Conservation (phyloP, 495 filamentous ascomycete genomes). For the Penicillium pancosmium region DNA sequence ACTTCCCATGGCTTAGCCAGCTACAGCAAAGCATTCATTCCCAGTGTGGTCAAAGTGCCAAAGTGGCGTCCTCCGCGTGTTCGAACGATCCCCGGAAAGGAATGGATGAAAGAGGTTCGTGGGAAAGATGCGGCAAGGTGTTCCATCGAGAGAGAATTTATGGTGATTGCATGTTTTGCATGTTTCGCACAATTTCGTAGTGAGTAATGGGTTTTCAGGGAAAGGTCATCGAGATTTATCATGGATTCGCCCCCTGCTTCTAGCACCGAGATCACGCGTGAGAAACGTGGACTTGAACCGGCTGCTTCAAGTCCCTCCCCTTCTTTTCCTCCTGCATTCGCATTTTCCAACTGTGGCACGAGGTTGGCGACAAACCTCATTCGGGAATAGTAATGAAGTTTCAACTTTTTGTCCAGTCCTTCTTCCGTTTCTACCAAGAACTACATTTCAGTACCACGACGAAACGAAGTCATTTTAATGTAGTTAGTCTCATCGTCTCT, state of each 20-base stretch:
- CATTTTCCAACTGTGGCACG: background rate
- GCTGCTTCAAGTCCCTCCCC: background rate
- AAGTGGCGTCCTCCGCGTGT: background rate
- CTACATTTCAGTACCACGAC: background rate
- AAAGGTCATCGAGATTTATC: background rate
- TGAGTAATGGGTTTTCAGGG: background rate
- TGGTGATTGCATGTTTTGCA: background rate
- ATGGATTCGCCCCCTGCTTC: background rate
- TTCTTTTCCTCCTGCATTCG: background rate
- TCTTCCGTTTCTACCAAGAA: background rate
- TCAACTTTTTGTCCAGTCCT: background rate
- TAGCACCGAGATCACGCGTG: background rate
- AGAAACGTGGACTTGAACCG: background rate
- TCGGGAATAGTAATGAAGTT: background rate
- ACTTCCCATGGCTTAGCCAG: background rate
- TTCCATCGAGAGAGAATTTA: background rate
- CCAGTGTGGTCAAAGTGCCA: background rate
- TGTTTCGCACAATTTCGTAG: background rate
- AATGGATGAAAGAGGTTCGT: background rate
- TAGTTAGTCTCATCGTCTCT: background rate
- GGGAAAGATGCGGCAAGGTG: background rate
- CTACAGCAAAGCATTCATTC: background rate
- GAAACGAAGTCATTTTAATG: too few species aligned
- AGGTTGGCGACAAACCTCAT: background rate
- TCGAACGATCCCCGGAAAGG: background rate